These are phyloP conservation scores for Lathyrus tuberosus DNA, from an alignment of 306 rosid genomes.

Conservation along the genomic window DNA sequence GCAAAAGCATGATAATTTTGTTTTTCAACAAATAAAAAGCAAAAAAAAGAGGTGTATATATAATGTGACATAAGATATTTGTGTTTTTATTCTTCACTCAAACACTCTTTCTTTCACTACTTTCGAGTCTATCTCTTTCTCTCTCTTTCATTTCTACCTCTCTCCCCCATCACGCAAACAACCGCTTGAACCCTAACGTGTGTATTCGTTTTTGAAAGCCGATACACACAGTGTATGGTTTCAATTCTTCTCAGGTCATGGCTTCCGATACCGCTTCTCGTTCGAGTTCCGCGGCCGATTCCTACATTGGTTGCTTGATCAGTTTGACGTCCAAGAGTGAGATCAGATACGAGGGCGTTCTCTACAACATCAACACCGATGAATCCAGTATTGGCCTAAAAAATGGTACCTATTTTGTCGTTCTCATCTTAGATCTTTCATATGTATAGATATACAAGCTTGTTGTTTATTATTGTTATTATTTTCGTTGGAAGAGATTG, in stretches of 20 bases:
- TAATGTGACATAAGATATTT: not conserved
- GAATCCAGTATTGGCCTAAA: conserved; percentile 77
- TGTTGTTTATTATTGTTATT: not conserved
- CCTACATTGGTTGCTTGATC: conserved; percentile 72
- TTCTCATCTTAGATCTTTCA: conserved; percentile 22
- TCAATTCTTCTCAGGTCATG: conserved; percentile 22
- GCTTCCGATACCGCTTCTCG: conserved; percentile 53
- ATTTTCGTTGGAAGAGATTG: not conserved
- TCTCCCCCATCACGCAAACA: conserved; percentile 7
- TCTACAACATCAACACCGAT: conserved; percentile 69
- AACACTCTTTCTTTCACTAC: not conserved
- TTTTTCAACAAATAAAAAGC: too few species aligned
- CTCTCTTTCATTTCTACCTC: not conserved
- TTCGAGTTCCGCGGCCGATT: conserved; percentile 77
- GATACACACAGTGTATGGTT: conserved; percentile 29
- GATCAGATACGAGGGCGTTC: conserved; percentile 78
- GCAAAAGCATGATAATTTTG: too few species aligned
- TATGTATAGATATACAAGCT: not conserved
- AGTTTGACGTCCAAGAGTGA: conserved; percentile 83
- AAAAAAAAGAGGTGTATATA: too few species aligned
- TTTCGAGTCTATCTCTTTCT: not conserved
- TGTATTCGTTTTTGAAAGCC: not conserved
- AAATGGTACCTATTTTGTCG: conserved; percentile 48
- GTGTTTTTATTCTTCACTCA: not conserved
- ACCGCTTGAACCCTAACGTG: conserved; percentile 38